Evolutionary conservation across 441 rosid species (phyloP), one percentile per base, ranked within the genome.

Genomic region (Metrosideros polymorpha): DNA sequence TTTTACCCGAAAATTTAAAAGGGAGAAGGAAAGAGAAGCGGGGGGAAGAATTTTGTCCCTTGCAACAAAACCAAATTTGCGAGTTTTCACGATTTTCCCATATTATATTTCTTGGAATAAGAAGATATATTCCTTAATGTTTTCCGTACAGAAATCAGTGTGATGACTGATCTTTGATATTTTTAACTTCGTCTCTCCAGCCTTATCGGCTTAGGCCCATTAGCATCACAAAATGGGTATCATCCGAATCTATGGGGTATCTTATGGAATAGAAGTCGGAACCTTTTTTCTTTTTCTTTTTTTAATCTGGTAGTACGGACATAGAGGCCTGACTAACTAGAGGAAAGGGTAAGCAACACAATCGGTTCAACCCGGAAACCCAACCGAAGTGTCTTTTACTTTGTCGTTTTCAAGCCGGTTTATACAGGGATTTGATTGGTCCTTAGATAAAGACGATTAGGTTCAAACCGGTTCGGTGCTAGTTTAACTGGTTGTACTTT

Each of bases 371-470:
- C 13, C 3, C 10, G 39, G 3, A 63, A 63, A 63, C 6, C 42
- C 35, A 63, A 63, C 25, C 12, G 2, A 9, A 17, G 3, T 63
- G 39, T 32, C 76, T 32, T 32, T 30, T 32, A 8, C 76, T 3
- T 3, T 0, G 3, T 7, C 6, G 0, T 3, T 30, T 32, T 13
- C 76, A 32, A 17, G 35, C 22, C 5, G 6, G 4, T 63, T 63
- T 17, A 63, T 63, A 17, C 9, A 7, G 3, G 6, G 7, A 63
- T 17, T 7, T 63, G 4, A 17, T 63, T 8, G 22, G 43, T 32
- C 18, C 32, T 29, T 30, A 61, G 25, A 13, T 63, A 32, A 63
- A 17, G 35, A 32, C 25, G 6, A 3, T 52, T 2, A 52, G 8
- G 8, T 52, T 52, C 24, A 52, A 52, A 52, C 22, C 3, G 3